phyloP scores from a whole-genome alignment of 306 rosid genomes.

The Pueraria montana region DNA sequence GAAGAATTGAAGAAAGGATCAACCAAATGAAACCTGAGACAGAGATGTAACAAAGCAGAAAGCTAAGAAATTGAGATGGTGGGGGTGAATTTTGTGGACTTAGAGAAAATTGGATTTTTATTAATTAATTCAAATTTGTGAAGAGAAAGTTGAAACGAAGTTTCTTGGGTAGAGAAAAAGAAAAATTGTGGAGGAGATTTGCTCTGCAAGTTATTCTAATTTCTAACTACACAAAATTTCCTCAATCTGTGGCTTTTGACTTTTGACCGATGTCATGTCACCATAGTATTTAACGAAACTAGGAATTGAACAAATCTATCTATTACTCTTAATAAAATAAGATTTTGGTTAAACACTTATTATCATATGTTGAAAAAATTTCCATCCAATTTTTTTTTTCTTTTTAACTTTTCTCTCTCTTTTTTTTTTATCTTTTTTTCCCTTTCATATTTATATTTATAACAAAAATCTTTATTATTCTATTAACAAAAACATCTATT shows the following conservation, averaged over 20 bases:
- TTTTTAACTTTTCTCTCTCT: too few species aligned
- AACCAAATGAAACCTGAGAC: constrained; percentile 16
- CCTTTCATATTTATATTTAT: too few species aligned
- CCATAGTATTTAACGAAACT: not conserved
- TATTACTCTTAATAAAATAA: too few species aligned
- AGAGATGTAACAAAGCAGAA: constrained; percentile 12
- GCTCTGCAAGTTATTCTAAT: not conserved
- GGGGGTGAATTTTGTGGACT: not conserved
- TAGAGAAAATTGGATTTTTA: not conserved
- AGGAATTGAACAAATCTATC: not conserved
- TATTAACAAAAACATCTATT: too few species aligned
- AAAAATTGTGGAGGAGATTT: constrained; percentile 36
- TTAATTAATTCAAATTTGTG: not conserved
- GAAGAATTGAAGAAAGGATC: not conserved
- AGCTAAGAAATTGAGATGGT: not conserved
- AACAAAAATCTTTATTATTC: too few species aligned
- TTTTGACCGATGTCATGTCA: constrained; percentile 21
- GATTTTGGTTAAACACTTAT: too few species aligned
- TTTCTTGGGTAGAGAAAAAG: constrained; percentile 33
- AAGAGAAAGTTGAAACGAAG: constrained; percentile 7
- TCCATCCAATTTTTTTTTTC: too few species aligned
- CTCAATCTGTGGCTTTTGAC: constrained; percentile 31
- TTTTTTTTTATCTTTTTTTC: too few species aligned
- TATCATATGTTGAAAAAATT: too few species aligned
- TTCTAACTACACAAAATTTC: not conserved